Evolutionary conservation across 768 basidiomycete genomes (phyloP), one percentile per base, ranked within the genome.

Genomic region (Russula dissimulans): DNA sequence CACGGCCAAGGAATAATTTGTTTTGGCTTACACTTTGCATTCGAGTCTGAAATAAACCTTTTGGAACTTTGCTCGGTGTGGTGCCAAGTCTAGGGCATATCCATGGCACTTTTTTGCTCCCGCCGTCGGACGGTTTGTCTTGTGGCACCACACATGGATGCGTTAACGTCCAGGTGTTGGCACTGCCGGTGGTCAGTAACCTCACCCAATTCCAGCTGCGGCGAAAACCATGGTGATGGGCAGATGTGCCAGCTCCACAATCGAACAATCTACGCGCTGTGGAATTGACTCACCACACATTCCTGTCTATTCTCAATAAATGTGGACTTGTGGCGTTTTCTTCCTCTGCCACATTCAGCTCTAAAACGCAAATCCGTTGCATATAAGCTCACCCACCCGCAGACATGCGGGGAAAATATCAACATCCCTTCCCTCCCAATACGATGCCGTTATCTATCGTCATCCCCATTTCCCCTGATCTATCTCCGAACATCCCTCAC

Each of bases 371-470:
- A 50, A 45, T 5, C 6, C 15, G 31, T 29, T 12, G 29, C 60
- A 51, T 56, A 61, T 61, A 61, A 61, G 46, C 26, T 29, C 14
- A 6, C 29, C 29, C 11, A 31, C 55, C 11, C 43, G 22, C 22
- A 26, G 22, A 26, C 51, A 3, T 52, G n/a, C 31, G 12, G 6
- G 18, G 17, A 14, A 34, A 10, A 15, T 5, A n/a, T 22, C 15
- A n/a, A 45, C 50, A 22, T 34, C 5, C 43, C 22, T 14, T 32
- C 34, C 34, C 22, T n/a, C 34, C 14, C 48, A 15, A 56, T n/a
- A 9, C 15, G 11, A 61, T 61, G 60, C 32, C 55, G 4, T 38
- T 61, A 26, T 56, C 60, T 22, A 52, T 61, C 39, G 5, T 56
- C 29, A 39, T 61, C 34, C 54, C 60, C 5, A 11, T 10, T 15